These are phyloP conservation scores for Taxillus chinensis DNA, from an alignment of 164 flowering plant species.

Conservation along the genomic window DNA sequence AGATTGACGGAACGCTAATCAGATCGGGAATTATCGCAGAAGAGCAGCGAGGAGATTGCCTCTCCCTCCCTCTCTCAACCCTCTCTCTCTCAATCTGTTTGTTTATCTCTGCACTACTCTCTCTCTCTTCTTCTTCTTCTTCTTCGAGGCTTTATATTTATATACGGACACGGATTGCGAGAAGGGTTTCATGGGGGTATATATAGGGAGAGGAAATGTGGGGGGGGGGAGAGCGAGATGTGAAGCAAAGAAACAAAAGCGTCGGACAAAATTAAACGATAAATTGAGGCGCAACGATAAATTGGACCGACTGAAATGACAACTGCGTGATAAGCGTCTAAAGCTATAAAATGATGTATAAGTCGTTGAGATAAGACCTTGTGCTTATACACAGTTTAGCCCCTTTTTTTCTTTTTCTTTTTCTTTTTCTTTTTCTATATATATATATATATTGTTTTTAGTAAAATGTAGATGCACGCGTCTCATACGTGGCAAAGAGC, in stretches of 20 bases:
- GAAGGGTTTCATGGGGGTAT: not conserved
- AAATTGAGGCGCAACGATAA: slow-evolving; percentile 11
- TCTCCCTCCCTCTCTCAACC: not conserved
- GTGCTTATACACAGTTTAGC: not conserved
- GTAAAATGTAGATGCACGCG: too few relatives aligned
- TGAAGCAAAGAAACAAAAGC: slow-evolving; percentile 6
- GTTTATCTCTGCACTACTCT: slow-evolving; percentile 3
- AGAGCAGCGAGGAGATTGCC: not conserved
- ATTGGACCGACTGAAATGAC: slow-evolving; percentile 4
- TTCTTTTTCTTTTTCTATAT: too few relatives aligned
- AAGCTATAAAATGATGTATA: not conserved
- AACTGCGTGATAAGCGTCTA: not conserved
- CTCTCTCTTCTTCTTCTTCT: not conserved
- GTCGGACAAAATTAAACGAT: slow-evolving; percentile 18
- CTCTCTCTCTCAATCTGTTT: not conserved
- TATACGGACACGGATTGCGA: slow-evolving; percentile 18
- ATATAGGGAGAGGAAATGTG: not conserved
- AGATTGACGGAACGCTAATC: not conserved
- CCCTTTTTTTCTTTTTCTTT: not conserved
- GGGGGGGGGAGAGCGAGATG: slow-evolving; percentile 6
- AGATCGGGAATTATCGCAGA: not conserved
- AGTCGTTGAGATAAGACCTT: not conserved
- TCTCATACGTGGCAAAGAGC: too few relatives aligned
- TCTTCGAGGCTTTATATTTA: slow-evolving; percentile 17
- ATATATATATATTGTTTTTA: too few relatives aligned